Percentiles rank a stretch among this genome's conserved stretches.
phyloP scores from a whole-genome alignment of 768 basidiomycete genomes.

The Termitomyces eurrhizus region DNA sequence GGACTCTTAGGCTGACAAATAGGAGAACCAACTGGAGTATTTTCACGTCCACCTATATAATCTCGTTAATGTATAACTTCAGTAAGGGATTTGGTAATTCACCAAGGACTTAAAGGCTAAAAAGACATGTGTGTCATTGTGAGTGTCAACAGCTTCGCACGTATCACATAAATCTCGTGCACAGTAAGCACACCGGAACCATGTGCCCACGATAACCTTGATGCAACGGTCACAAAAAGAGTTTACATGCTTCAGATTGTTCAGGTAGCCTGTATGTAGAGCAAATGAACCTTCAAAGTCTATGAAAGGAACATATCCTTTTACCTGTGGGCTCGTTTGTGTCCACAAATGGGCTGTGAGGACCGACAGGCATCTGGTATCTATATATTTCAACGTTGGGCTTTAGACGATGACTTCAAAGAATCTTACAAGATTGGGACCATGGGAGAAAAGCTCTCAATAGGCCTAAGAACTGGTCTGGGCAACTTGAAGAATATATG shows the following conservation, averaged over 20 bases:
- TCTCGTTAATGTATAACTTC: constrained; percentile 10
- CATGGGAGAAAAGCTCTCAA: constrained; percentile 51
- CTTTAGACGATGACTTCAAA: neutral
- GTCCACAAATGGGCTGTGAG: constrained; percentile 35
- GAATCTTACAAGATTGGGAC: constrained; percentile 62
- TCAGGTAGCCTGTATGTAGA: constrained; percentile 52
- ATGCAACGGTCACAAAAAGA: constrained; percentile 89
- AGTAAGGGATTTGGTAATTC: constrained; percentile 18
- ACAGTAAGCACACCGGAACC: constrained; percentile 91
- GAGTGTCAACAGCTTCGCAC: constrained; percentile 79
- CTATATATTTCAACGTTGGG: constrained; percentile 31
- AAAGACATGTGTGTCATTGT: constrained; percentile 80
- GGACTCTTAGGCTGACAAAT: neutral
- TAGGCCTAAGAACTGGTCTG: constrained; percentile 62
- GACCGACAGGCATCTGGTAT: constrained; percentile 62
- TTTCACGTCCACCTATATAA: constrained; percentile 66
- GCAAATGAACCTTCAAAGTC: neutral
- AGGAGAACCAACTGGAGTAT: constrained; percentile 50
- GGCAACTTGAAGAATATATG: constrained; percentile 89
- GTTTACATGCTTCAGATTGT: constrained; percentile 51
- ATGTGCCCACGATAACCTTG: constrained; percentile 76
- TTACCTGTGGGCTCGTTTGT: constrained; percentile 54
- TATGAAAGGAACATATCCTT: constrained; percentile 3
- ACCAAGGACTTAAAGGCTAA: constrained; percentile 85
- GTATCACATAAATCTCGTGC: constrained; percentile 80